Evolutionary conservation across 1,284 basidiomycete species (phyloP).

Genomic region (Puccinia novopanici): DNA sequence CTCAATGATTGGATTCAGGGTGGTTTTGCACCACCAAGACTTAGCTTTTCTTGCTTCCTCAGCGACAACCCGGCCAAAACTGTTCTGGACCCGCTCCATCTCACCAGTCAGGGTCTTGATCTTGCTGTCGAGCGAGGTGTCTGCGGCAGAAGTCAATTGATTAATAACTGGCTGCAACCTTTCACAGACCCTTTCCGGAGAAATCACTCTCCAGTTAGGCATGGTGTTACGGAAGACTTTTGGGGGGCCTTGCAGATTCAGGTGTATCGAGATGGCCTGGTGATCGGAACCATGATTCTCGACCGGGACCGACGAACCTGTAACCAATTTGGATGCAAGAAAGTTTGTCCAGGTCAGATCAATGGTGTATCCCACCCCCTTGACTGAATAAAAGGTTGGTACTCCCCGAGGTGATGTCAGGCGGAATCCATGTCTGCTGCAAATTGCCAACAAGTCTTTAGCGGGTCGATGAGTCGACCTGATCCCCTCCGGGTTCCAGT

Average conservation of each 20-base stretch:
- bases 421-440: neutral
- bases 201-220: neutral
- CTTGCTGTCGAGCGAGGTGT: too few relatives aligned
- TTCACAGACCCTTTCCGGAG: too few relatives aligned
- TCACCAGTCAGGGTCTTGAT: neutral
- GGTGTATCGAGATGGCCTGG: neutral
- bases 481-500: neutral
- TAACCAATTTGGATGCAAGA: neutral
- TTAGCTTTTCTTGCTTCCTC: neutral
- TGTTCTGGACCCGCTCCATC: neutral
- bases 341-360: slow-evolving; percentile 1
- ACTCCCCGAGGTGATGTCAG: neutral
- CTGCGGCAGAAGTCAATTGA: too few relatives aligned
- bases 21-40: neutral
- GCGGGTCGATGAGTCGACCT: neutral
- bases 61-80: neutral
- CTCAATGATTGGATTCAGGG: neutral
- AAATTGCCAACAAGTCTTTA: neutral
- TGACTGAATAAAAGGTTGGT: neutral
- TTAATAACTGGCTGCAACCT: too few relatives aligned
- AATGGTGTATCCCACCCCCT: neutral
- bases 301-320: neutral
- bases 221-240: neutral
- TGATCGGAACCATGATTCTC: neutral
- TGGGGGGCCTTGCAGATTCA: neutral